Evolutionary conservation across 179 eudicot genomes (phyloP).

Genomic region (Spinacia oleracea): DNA sequence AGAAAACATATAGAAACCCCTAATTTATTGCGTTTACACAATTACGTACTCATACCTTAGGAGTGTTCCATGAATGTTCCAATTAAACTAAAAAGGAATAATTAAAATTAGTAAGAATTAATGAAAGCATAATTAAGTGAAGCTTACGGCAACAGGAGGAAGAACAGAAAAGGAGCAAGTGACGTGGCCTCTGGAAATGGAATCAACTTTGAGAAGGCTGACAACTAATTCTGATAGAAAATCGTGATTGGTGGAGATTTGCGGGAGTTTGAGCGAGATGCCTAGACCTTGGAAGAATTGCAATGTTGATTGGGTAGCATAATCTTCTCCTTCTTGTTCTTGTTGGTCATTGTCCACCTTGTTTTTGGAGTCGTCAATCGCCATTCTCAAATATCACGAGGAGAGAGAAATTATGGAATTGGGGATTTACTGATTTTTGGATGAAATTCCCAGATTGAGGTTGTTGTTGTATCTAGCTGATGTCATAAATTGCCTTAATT

Average conservation of each 20-base stretch:
- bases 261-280: constrained; percentile 10
- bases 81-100: too few species aligned
- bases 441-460: too few species aligned
- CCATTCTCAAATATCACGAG: neutral
- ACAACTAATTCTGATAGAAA: constrained; percentile 35
- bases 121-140: too few species aligned
- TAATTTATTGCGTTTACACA: too few species aligned
- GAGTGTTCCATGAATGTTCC: too few species aligned
- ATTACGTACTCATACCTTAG: too few species aligned
- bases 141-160: constrained; percentile 36
- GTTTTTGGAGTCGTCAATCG: neutral
- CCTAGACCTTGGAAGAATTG: constrained; percentile 18
- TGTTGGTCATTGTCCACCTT: neutral
- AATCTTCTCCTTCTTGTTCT: neutral
- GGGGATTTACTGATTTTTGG: too few species aligned
- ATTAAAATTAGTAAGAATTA: too few species aligned
- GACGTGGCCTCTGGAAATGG: constrained; percentile 42
- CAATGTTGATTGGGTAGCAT: neutral
- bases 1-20: too few species aligned
- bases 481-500: too few species aligned
- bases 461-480: too few species aligned
- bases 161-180: constrained; percentile 41
- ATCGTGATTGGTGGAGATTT: constrained; percentile 11
- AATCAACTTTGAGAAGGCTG: constrained; percentile 33
- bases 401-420: neutral